phyloP scores from a whole-genome alignment of 2,329 filamentous ascomycete species.

The Acephala macrosclerotiorum region DNA sequence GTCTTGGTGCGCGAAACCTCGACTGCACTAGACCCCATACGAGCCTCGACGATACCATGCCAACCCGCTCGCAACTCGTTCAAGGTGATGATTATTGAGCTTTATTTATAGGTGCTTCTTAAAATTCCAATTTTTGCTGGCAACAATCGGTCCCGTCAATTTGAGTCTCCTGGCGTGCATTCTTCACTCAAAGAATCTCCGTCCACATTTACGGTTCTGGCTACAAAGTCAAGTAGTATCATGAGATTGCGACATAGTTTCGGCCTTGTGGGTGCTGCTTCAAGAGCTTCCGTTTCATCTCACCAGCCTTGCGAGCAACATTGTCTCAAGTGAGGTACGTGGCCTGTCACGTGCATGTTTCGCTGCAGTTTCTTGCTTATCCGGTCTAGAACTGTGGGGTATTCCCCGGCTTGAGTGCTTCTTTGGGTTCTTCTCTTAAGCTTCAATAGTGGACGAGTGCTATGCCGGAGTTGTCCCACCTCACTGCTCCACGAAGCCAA shows the following conservation, averaged over 20 bases:
- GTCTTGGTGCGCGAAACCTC: too few relatives aligned
- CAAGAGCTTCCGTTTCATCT: neutral
- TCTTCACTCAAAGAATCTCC: too few relatives aligned
- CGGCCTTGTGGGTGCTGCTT: neutral
- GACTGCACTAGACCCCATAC: too few relatives aligned
- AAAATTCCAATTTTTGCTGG: too few relatives aligned
- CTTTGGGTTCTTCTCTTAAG: neutral
- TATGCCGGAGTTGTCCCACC: neutral
- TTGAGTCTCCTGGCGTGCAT: too few relatives aligned
- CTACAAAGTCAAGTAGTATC: too few relatives aligned
- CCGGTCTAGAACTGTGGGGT: neutral
- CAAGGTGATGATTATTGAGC: too few relatives aligned
- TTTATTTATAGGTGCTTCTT: too few relatives aligned
- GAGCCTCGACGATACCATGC: too few relatives aligned
- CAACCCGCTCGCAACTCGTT: too few relatives aligned
- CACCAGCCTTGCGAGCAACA: neutral
- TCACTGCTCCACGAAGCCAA: neutral
- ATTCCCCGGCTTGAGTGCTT: neutral
- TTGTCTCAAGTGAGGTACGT: conserved; percentile 3
- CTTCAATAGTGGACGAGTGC: neutral
- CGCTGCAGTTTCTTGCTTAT: neutral
- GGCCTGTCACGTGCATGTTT: neutral
- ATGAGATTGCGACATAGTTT: neutral
- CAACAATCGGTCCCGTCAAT: too few relatives aligned
- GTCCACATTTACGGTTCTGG: too few relatives aligned